Base-by-base conservation (phyloP, 202 grass and related monocot species). In the Sporobolus alterniflorus region DNA sequence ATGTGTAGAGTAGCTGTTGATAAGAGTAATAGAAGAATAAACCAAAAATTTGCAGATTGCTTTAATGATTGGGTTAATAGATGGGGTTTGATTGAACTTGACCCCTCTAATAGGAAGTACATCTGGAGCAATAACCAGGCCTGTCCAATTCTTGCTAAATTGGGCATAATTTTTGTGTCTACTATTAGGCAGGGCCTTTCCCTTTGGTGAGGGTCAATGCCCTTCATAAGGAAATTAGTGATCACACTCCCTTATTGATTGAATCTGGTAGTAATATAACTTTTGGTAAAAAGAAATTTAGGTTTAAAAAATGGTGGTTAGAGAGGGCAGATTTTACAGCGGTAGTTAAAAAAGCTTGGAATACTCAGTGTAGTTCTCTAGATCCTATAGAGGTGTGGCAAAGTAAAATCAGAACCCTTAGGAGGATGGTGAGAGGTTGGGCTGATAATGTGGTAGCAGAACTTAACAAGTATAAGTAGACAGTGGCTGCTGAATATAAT, bases 91-190 rank as follows among this genome's bases (percentile, higher is more conserved):
- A 0, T 69, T 1, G 66, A 69, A 8, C 4, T 69, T 0, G 0
- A 44, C 0, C 11, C 5, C 0, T 2, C 20, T 0, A 68, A 42
- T 26, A 43, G 10, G 1, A 2, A 1, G 0, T 69, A 3, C 4
- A 69, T 40, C 2, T 69, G 40, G 66, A 24, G n/a, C 0, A 67
- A 67, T 7, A 43, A 41, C 1, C 36, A 67, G 11, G 2, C 14
- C 13, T 22, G 24, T n/a, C 20, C 2, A 1, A 24, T 67, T 11
- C 4, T 24, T 0, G 33, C 34, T 2, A 67, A 17, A 1, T 2
- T 67, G 2, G 34, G 41, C 2, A 67, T 20, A 15, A 1, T 43
- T 1, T 67, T 43, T 14, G 11, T 24, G 0, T 10, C 51, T 2
- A 55, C 21, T 20, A 55, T 0, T 55, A 8, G 51, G 51, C n/a